Conservation (phyloP, 805 yeast species). For the Hanseniaspora hatyaiensis region DNA sequence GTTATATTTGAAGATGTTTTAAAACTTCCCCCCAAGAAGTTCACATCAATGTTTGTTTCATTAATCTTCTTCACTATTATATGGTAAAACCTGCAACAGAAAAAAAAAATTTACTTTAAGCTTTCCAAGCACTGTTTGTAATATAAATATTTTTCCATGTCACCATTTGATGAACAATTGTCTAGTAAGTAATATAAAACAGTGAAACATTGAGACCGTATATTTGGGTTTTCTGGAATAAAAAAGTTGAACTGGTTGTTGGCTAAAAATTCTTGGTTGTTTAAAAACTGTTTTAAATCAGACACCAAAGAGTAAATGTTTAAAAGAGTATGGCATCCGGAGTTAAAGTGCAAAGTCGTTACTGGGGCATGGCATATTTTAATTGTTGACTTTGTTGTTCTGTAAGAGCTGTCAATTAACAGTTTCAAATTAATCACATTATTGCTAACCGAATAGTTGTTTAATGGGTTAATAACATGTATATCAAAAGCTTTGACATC, state of each 20-base stretch:
- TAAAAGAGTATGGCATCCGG: conserved; percentile 8
- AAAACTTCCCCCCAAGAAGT: background rate
- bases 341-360: background rate
- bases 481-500: background rate
- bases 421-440: conserved; percentile 3
- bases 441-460: background rate
- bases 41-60: too few species aligned
- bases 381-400: background rate
- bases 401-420: background rate
- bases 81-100: too few species aligned
- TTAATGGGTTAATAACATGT: conserved; percentile 12
- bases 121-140: background rate
- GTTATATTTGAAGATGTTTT: background rate
- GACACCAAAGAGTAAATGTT: conserved; percentile 11
- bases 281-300: background rate
- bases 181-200: conserved; percentile 4
- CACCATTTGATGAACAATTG: background rate
- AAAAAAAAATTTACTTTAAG: background rate
- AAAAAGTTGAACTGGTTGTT: conserved; percentile 10
- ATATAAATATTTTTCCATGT: background rate
- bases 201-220: conserved; percentile 2
- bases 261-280: background rate
- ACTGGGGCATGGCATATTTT: conserved; percentile 5
- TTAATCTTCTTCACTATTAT: too few species aligned
- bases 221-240: conserved; percentile 7